Base-by-base conservation (phyloP, 192 early-diverging fungal species). In the Ambispora gerdemannii region DNA sequence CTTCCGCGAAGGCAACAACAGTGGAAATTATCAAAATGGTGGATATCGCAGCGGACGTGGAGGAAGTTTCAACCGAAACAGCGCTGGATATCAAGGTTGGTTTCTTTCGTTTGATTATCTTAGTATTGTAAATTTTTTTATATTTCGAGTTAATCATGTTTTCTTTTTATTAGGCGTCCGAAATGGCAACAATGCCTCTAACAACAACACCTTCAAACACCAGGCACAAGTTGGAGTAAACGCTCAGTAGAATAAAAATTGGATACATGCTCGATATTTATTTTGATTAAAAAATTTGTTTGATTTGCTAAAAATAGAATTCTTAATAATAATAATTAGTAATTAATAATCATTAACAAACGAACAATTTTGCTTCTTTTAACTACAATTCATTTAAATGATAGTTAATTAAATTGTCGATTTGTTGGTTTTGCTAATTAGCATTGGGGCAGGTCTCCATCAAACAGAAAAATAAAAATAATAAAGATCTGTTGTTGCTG, bases 41-140 rank as follows among this genome's bases (percentile, higher is more conserved):
- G 30, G 30, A 55, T 34, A 47, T 50, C 63, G 67, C 34, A 51
- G 52, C n/a, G 30, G 52, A 11, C 25, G 67, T 55, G 67, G 67
- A 36, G 0, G 2, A 25, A 17, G 53, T 33, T 55, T 28, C 65
- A 11, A 11, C 50, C 19, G 31, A 33, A 32, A 25, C 32, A n/a
- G 49, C 50, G 33, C 50, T 56, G 67, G 52, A 36, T 55, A 34
- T 35, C 33, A 25, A 68, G 67, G 33, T 55, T 8, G n/a, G 27
- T 65, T 62, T 38, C 4, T 31, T 3, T 3, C 28, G 30, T 51
- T 51, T 8, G 4, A 20, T 28, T 51, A 31, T 6, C 7, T 13
- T 19, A 49, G 4, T 43, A 22, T 32, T 43, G 15, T 63, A 13
- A 22, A n/a, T n/a, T n/a, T n/a, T n/a, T n/a, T n/a, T 15, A 49